Conservation (phyloP, 805 yeast species). For the Wickerhamomyces strasburgensis region DNA sequence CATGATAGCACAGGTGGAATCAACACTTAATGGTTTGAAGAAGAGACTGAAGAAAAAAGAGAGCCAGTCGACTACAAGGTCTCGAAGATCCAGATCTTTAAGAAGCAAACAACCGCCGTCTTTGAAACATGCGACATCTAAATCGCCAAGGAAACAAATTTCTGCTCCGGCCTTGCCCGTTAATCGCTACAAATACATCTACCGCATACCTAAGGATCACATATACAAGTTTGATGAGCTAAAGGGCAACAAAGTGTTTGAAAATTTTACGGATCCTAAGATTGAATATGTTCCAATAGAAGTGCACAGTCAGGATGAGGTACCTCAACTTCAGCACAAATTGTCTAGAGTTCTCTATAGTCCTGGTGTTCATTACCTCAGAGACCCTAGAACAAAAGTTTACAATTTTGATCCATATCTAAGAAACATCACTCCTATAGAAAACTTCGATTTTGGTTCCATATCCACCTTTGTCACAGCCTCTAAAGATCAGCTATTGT, state of each 20-base stretch:
- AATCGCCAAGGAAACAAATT: too few species aligned
- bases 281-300: conserved; percentile 10
- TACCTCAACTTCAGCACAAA: conserved; percentile 58
- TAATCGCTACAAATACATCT: too few species aligned
- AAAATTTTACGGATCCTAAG: conserved; percentile 1
- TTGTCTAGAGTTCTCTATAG: conserved; percentile 70
- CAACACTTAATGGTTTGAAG: too few species aligned
- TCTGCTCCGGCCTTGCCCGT: too few species aligned
- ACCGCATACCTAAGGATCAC: background rate
- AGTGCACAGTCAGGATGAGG: conserved; percentile 10
- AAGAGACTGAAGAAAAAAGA: too few species aligned
- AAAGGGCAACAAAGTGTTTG: background rate
- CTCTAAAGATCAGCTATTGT: conserved; percentile 53
- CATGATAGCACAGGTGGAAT: too few species aligned
- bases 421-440: conserved; percentile 52
- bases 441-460: conserved; percentile 59
- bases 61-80: too few species aligned
- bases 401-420: conserved; percentile 64
- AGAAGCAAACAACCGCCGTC: too few species aligned
- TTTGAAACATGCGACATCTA: too few species aligned
- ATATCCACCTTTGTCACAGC: conserved; percentile 60
- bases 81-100: too few species aligned
- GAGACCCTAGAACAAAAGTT: conserved; percentile 72
- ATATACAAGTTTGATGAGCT: conserved; percentile 1
- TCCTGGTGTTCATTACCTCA: conserved; percentile 74